Percentiles rank a stretch among this genome's conserved stretches.
Conservation (phyloP, 495 filamentous ascomycete genomes). For the Penicillium mononematosum region DNA sequence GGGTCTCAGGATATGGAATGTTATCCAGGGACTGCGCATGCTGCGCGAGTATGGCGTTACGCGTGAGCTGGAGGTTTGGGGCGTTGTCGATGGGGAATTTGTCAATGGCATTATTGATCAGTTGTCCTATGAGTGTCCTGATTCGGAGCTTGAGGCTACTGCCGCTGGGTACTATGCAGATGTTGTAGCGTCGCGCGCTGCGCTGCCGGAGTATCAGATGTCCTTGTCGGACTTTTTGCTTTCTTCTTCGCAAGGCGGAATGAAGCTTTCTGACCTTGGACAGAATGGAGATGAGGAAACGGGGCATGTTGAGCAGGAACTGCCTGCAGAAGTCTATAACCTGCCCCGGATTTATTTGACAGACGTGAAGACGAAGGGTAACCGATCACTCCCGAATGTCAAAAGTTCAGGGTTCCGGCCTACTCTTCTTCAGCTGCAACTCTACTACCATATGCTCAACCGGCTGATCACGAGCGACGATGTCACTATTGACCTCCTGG, state of each 20-base stretch:
- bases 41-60: constrained; percentile 78
- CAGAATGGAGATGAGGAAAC: constrained; percentile 11
- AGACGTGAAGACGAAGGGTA: constrained; percentile 82
- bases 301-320: constrained; percentile 9
- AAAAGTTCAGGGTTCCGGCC: constrained; percentile 67
- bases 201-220: constrained; percentile 53
- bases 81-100: constrained; percentile 73
- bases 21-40: constrained; percentile 78
- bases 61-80: constrained; percentile 92
- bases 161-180: constrained; percentile 38
- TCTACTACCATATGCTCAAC: constrained; percentile 86
- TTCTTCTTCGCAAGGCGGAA: constrained; percentile 42
- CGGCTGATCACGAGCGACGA: constrained; percentile 65
- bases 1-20: constrained; percentile 86
- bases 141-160: constrained; percentile 62
- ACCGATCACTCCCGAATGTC: constrained; percentile 57
- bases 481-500: constrained; percentile 64
- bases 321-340: constrained; percentile 27
- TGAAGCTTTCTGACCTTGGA: constrained; percentile 34
- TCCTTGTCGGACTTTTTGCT: constrained; percentile 52
- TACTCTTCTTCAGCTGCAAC: constrained; percentile 80
- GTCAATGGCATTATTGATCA: constrained; percentile 91
- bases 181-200: constrained; percentile 32
- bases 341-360: constrained; percentile 66
- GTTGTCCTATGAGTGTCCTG: constrained; percentile 74